Conservation (phyloP, 1,139 yeast species). For the Chernovozyma aurita region DNA sequence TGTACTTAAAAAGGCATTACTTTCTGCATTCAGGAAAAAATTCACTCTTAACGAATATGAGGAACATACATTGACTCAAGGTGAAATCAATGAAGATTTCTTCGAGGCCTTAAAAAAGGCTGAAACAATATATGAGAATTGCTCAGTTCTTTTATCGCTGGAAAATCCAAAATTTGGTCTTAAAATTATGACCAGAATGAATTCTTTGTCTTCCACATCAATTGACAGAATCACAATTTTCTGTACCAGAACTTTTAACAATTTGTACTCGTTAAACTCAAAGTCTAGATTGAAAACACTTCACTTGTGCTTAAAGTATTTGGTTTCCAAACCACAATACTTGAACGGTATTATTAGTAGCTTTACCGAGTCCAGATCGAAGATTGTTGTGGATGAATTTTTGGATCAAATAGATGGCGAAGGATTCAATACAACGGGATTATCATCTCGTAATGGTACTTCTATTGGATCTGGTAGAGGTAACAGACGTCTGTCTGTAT, state of each 20-base stretch:
- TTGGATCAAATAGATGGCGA: constrained; percentile 45
- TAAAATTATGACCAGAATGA: constrained; percentile 61
- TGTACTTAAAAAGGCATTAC: constrained; percentile 49
- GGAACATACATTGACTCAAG: constrained; percentile 46
- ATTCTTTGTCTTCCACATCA: constrained; percentile 47
- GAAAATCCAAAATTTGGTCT: constrained; percentile 71
- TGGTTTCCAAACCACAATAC: constrained; percentile 42
- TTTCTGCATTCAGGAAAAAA: constrained; percentile 55
- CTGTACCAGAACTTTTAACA: constrained; percentile 32
- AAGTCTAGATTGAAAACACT: constrained; percentile 24
- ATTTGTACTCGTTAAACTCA: constrained; percentile 31
- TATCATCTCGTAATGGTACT: constrained; percentile 8
- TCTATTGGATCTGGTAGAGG: constrained; percentile 2
- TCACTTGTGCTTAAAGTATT: constrained; percentile 30
- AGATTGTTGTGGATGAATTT: constrained; percentile 55
- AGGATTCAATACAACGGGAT: no score
- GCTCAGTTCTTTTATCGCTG: constrained; percentile 62
- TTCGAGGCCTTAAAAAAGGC: constrained; percentile 59
- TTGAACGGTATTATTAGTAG: constrained; percentile 43
- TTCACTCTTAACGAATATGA: constrained; percentile 75
- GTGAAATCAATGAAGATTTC: constrained; percentile 52
- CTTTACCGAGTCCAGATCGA: constrained; percentile 54
- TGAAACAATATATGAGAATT: constrained; percentile 59
- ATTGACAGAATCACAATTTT: constrained; percentile 43
- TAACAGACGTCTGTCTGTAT: constrained; percentile 10